Evolutionary conservation across 805 yeast genomes (phyloP).

Genomic region (Zygosaccharomyces lentus): DNA sequence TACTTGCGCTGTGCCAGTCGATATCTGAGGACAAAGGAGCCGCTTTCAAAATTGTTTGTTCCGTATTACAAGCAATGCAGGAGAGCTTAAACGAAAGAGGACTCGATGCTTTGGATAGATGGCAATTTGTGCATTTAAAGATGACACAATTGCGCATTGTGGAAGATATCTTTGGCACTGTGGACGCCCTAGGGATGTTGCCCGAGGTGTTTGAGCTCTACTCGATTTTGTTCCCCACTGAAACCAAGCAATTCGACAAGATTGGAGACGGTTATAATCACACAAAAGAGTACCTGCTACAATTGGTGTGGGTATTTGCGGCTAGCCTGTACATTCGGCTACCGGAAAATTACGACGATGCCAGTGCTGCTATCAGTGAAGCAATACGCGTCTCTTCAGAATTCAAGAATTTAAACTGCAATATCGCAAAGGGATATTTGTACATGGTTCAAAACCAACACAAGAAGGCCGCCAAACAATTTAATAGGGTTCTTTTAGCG

Average conservation of each 20-base stretch:
- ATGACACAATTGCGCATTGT: constrained; percentile 69
- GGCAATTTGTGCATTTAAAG: constrained; percentile 62
- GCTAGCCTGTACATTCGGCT: constrained; percentile 55
- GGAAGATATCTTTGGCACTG: constrained; percentile 55
- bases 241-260: constrained; percentile 10
- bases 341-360: constrained; percentile 48
- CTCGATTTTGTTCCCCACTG: constrained; percentile 42
- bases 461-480: constrained; percentile 52
- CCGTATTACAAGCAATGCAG: constrained; percentile 46
- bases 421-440: constrained; percentile 29
- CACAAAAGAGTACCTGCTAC: constrained; percentile 42
- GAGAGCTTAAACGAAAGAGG: constrained; percentile 20
- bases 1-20: constrained; percentile 59
- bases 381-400: constrained; percentile 56
- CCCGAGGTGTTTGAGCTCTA: constrained; percentile 61
- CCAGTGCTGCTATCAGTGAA: constrained; percentile 68
- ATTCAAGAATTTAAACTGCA: constrained; percentile 29
- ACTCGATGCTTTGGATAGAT: constrained; percentile 28
- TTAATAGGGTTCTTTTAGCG: constrained; percentile 56
- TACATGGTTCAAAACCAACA: constrained; percentile 39
- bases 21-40: constrained; percentile 53
- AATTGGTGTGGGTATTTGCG: constrained; percentile 71
- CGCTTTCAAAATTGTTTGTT: constrained; percentile 53
- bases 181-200: constrained; percentile 57
- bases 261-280: constrained; percentile 18